Evolutionary conservation across 75 land plant species (phyloP), one percentile per base, ranked within the genome.

Genomic region (Pseudotsuga menziesii): DNA sequence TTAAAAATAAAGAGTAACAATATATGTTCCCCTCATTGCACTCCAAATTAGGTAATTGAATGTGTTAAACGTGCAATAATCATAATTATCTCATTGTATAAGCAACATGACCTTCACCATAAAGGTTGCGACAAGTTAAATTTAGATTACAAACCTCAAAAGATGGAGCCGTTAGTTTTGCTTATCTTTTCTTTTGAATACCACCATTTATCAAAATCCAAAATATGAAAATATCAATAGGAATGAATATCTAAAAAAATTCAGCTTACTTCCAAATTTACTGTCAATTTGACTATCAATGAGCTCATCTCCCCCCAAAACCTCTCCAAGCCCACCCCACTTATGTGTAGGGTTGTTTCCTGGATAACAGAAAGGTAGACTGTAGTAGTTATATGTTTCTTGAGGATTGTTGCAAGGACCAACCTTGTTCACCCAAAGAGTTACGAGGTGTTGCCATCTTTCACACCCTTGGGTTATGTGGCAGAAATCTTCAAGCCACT

Each of bases 311-410:
- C 89, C 89, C 61, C 79, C 88, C 48, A 87, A 61, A 19, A 87
- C 89, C 60, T 85, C 89, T 48, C 89, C 89, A 59, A 88, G 88
- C 52, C 89, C 88, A 72, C 88, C 88, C 88, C 88, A 88, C 77
- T 82, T 86, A 75, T 88, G 88, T 36, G 70, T 72, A 54, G 85
- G 75, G 25, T 70, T 80, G 57, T 77, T 80, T 55, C 52, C 61
- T 7, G 84, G 82, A 60, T 64, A 73, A 78, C 89, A 88, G 76
- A 88, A 85, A 17, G 89, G 88, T 41, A 88, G 67, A 73, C 84
- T 85, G 75, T 87, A 87, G 84, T 85, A 87, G 72, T 85, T 87
- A 79, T 87, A 85, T 3, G 89, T 87, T 78, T 87, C 88, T 74
- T 85, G 89, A 25, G 88, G 89, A 72, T 85, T 87, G 78, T 82